Conservation (phyloP, 345 rosid genomes). For the Boechera stricta region DNA sequence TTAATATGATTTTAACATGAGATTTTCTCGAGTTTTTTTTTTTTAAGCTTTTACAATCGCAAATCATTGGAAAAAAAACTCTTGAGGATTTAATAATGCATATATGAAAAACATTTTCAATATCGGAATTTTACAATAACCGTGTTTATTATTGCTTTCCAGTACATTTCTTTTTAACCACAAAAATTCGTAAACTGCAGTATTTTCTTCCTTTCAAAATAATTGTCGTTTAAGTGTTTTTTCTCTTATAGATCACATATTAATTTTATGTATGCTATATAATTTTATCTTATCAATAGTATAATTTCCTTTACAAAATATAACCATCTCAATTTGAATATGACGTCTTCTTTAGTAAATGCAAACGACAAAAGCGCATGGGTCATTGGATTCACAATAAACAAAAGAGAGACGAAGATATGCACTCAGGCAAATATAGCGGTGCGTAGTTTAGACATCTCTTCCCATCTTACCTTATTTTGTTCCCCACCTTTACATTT, state of each 20-base stretch:
- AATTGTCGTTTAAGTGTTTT: neutral
- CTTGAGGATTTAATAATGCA: too few relatives aligned
- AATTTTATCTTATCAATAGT: neutral
- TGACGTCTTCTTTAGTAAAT: neutral
- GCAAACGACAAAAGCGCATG: conserved; percentile 15
- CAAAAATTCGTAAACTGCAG: neutral
- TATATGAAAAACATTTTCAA: too few relatives aligned
- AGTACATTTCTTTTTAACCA: neutral
- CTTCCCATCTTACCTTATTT: neutral
- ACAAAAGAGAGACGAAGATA: neutral
- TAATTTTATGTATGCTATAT: neutral
- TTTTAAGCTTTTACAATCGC: too few relatives aligned
- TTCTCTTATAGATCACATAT: too few relatives aligned
- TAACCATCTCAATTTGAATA: neutral
- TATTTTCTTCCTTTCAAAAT: neutral
- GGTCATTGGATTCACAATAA: conserved; percentile 21
- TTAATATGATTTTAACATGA: too few relatives aligned
- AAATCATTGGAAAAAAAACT: too few relatives aligned
- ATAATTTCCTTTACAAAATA: neutral
- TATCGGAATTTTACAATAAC: too few relatives aligned
- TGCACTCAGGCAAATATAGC: neutral
- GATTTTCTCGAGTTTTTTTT: too few relatives aligned
- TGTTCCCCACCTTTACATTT: neutral
- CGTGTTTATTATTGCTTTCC: too few relatives aligned
- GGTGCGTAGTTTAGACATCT: neutral